Evolutionary conservation across 805 yeast genomes (phyloP).

Genomic region (Candida gorgasii): DNA sequence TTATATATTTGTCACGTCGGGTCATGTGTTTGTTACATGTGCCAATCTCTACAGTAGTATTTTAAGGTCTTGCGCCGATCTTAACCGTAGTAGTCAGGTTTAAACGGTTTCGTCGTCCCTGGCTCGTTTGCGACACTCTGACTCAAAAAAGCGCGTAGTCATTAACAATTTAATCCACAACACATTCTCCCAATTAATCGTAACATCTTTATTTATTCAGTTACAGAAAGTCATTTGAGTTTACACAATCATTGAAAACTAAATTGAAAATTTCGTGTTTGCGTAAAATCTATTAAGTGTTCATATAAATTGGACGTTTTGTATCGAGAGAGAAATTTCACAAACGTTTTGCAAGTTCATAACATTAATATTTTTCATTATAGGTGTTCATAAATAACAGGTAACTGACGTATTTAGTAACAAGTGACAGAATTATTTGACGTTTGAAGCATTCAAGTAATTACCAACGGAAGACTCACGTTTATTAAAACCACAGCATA

Average conservation of each 20-base stretch:
- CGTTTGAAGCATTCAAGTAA: too few relatives aligned
- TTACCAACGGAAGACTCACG: too few relatives aligned
- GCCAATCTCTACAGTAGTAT: too few relatives aligned
- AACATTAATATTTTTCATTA: too few relatives aligned
- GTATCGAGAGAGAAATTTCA: not conserved
- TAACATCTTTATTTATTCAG: not conserved
- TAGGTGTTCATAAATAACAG: too few relatives aligned
- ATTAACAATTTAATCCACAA: constrained; percentile 8
- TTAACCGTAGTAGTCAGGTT: too few relatives aligned
- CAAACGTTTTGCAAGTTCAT: not conserved
- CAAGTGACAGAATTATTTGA: too few relatives aligned
- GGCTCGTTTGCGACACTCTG: constrained; percentile 6
- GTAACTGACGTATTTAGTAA: too few relatives aligned
- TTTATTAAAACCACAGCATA: not conserved
- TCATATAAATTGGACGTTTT: not conserved
- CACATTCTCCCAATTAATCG: constrained; percentile 2
- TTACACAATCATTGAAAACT: not conserved
- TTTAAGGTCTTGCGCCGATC: too few relatives aligned
- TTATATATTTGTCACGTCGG: too few relatives aligned
- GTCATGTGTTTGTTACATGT: too few relatives aligned
- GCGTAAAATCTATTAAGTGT: not conserved
- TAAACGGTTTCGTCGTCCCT: too few relatives aligned
- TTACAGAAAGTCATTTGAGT: not conserved
- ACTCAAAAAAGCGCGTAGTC: constrained; percentile 8
- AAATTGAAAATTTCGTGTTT: not conserved